Base-by-base conservation (phyloP, 495 filamentous ascomycete species). In the Tuber calosporum region DNA sequence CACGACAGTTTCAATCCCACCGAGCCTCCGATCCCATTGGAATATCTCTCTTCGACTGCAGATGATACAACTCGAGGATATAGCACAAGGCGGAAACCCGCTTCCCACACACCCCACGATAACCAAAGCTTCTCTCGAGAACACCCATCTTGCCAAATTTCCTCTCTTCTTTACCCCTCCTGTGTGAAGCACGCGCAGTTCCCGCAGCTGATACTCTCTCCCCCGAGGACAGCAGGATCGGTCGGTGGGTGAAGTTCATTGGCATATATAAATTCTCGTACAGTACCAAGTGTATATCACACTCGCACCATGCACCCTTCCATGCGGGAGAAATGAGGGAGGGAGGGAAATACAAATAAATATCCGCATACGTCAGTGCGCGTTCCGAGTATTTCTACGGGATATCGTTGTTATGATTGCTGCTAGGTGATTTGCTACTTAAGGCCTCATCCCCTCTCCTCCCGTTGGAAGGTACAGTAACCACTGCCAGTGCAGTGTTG, bases 401-500 rank as follows among this genome's bases (percentile, higher is more conserved):
- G 53, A 62, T 30, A 34, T 62, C 53, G 7, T 19, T 34, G n/a
- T 19, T 62, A 1, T 62, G 13, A 13, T 34, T 34, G 53, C 26
- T 19, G 26, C 13, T 62, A 17, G 26, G 2, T 62, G 53, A 62
- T 62, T 62, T 62, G 53, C 53, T 62, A 62, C 53, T 30, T 62
- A 62, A 62, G 53, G 53, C 53, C 53, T 62, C 53, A 62, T 62
- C 53, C 53, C 45, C 53, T 8, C 26, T 26, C 53, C 53, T 62
- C 53, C 53, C 53, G 26, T 62, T 62, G 26, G 26, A 62, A 1
- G 1, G 53, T 17, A 34, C 13, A 34, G 53, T 62, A 62, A 62
- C 53, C 53, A 62, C 53, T 62, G 34, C 19, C 53, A 34, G 53
- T 26, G 48, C 26, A 11, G 4, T 17, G 26, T 7, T 62, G 19